Evolutionary conservation across 805 yeast genomes (phyloP), one percentile per base, ranked within the genome.

Genomic region (Saccharomycopsis selenospora): DNA sequence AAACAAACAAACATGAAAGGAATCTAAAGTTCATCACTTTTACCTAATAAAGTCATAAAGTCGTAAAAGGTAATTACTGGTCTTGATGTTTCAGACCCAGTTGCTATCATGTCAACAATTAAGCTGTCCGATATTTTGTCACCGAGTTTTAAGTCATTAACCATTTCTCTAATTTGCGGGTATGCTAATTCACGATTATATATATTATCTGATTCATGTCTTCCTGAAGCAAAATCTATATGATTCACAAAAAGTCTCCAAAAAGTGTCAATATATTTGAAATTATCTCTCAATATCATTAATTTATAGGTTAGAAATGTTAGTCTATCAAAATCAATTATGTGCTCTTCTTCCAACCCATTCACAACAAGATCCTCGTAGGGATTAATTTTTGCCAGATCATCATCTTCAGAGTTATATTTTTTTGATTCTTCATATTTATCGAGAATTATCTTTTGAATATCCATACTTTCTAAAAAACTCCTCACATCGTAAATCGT

Each of bases 81-180:
- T 17, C 42, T 51, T 4, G 40, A 48, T 29, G 17, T 26, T 10
- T 47, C 54, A 2, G 49, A 43, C 27, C 51, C 54, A 18, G 24
- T 40, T 5, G 54, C 48, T 10, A 51, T 38, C 54, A 51, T 51
- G 22, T 51, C 54, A 23, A 51, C 48, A 14, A 51, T 48, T 11
- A 51, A 18, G 3, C 51, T 48, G 20, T 51, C 54, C 23, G 26
- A 33, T 6, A 51, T 48, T 38, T 42, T 43, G 18, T 42, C 48
- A 11, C 33, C 28, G 28, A 51, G 27, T 36, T 48, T 47, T 26
- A 51, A 30, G 20, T 28, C 36, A 14, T 22, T 27, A n/a, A 51
- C n/a, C 8, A 51, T 36, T 36, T n/a, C 13, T 25, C 47, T 51
- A 18, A 51, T 27, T n/a, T 51, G 46, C 14, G 54, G 54, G 22